phyloP scores from a whole-genome alignment of 108 stramenopile species.

The Skeletonema tropicum region DNA sequence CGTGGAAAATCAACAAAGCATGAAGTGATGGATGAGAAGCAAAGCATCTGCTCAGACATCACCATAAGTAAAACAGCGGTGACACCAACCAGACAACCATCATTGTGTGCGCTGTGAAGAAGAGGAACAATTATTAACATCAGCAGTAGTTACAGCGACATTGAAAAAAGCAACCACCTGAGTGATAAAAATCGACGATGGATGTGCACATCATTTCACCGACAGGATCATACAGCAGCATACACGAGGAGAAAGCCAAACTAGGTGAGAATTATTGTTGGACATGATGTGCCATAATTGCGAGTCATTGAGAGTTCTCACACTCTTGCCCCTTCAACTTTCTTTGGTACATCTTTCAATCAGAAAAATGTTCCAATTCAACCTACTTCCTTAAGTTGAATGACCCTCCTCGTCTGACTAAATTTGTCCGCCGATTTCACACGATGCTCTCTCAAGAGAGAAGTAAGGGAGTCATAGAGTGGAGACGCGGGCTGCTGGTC shows the following conservation, averaged over 20 bases:
- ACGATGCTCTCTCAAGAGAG: slow-evolving; percentile 77
- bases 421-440: slow-evolving; percentile 85
- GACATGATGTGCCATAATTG: neutral
- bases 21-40: neutral
- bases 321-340: neutral
- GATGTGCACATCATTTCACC: neutral
- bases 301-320: neutral
- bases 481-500: slow-evolving; percentile 84
- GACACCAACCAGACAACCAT: too few relatives aligned
- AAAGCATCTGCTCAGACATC: neutral
- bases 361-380: slow-evolving; percentile 3
- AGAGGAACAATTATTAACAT: neutral
- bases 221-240: neutral
- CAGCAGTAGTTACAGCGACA: neutral
- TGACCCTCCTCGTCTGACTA: slow-evolving; percentile 63
- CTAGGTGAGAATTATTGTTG: neutral
- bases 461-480: slow-evolving; percentile 75
- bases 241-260: slow-evolving; percentile 2
- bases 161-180: neutral
- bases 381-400: slow-evolving; percentile 2
- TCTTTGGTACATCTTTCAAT: neutral
- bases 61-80: too few relatives aligned
- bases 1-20: too few relatives aligned
- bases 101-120: too few relatives aligned
- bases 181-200: neutral